Evolutionary conservation across 1,139 yeast genomes (phyloP).

Genomic region (Geotrichum citri-aurantii): DNA sequence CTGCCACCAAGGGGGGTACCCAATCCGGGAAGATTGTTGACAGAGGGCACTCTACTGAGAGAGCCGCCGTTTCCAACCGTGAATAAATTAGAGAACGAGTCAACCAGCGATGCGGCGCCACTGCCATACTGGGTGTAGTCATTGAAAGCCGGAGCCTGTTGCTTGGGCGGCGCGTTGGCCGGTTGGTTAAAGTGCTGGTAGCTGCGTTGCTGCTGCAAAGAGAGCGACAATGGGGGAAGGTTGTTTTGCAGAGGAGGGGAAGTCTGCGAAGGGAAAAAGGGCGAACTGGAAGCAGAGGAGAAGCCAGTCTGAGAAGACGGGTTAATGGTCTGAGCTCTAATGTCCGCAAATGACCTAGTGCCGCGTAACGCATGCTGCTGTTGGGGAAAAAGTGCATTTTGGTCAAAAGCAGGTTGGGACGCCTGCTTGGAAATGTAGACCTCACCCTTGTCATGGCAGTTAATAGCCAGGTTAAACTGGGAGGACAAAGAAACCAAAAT

Average conservation of each 20-base stretch:
- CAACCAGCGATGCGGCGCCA: slow-evolving; percentile 22
- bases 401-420: background rate
- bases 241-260: slow-evolving; percentile 24
- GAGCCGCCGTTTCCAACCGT: slow-evolving; percentile 16
- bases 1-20: slow-evolving; percentile 4
- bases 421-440: slow-evolving; percentile 9
- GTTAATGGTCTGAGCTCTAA: slow-evolving; percentile 31
- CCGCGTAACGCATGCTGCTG: slow-evolving; percentile 37
- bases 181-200: slow-evolving; percentile 1
- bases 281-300: slow-evolving; percentile 27
- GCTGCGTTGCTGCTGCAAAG: slow-evolving; percentile 27
- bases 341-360: slow-evolving; percentile 50
- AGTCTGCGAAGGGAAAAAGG: slow-evolving; percentile 30
- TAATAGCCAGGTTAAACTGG: slow-evolving; percentile 46
- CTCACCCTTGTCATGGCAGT: slow-evolving; percentile 25
- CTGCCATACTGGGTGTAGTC: slow-evolving; percentile 6
- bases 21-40: slow-evolving; percentile 9
- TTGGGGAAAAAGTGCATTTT: background rate
- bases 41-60: slow-evolving; percentile 16
- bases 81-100: slow-evolving; percentile 26
- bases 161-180: background rate
- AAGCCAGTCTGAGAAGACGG: slow-evolving; percentile 26
- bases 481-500: slow-evolving; percentile 42
- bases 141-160: background rate
- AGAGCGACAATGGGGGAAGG: slow-evolving; percentile 19